Percentiles rank a stretch among this genome's conserved stretches.
phyloP scores from a whole-genome alignment of 495 filamentous ascomycete genomes.

The Aspergillus nanangensis region DNA sequence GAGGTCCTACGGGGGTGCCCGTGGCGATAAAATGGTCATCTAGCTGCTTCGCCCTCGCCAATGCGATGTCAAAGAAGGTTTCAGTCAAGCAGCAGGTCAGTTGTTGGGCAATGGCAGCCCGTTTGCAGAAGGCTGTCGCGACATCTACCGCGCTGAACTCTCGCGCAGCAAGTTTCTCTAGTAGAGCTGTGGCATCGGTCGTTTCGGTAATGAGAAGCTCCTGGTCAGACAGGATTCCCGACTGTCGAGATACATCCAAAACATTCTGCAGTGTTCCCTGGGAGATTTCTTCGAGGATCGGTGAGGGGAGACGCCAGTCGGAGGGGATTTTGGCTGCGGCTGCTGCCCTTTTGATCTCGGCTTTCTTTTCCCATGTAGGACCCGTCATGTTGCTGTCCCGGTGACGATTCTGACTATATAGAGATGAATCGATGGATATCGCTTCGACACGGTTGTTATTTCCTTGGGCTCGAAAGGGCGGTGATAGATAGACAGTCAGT shows the following conservation, averaged over 20 bases:
- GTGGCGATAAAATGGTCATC: constrained; percentile 27
- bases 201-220: constrained; percentile 54
- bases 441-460: too few relatives aligned
- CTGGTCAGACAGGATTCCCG: constrained; percentile 39
- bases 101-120: constrained; percentile 31
- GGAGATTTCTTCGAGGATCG: too few relatives aligned
- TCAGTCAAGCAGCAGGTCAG: constrained; percentile 55
- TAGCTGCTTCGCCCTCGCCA: constrained; percentile 26
- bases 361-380: constrained; percentile 20
- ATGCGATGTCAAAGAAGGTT: constrained; percentile 42
- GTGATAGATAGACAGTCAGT: too few relatives aligned
- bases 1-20: constrained; percentile 45
- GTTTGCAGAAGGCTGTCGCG: constrained; percentile 52
- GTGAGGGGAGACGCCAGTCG: constrained; percentile 30
- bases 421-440: too few relatives aligned
- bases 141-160: constrained; percentile 46
- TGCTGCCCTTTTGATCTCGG: constrained; percentile 31
- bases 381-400: too few relatives aligned
- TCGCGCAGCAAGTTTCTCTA: constrained; percentile 18
- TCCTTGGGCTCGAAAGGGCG: too few relatives aligned
- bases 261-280: too few relatives aligned
- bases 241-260: constrained; percentile 30
- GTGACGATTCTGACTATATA: too few relatives aligned
- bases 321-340: constrained; percentile 37
- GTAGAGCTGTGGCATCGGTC: constrained; percentile 40